phyloP scores from a whole-genome alignment of 2,329 filamentous ascomycete species.

The Catunica adiposa region DNA sequence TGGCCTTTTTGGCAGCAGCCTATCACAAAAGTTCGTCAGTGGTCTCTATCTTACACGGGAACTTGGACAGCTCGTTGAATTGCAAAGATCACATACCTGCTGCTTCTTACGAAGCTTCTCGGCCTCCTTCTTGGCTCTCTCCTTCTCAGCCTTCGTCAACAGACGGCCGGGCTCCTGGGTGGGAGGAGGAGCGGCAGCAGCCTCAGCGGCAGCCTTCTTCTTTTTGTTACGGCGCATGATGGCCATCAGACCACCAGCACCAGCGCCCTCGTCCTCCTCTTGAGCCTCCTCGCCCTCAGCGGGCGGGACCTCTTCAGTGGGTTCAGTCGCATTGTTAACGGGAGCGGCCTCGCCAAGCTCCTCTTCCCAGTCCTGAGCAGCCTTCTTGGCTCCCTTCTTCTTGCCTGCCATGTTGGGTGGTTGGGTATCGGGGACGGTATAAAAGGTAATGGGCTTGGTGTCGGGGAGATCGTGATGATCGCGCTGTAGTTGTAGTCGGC shows the following conservation, averaged over 20 bases:
- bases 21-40: neutral
- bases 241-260: constrained; percentile 56
- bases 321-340: constrained; percentile 15
- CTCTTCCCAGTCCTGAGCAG: constrained; percentile 78
- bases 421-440: neutral
- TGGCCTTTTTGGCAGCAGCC: constrained; percentile 65
- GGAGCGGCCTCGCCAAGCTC: constrained; percentile 70
- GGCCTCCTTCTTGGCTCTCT: constrained; percentile 92
- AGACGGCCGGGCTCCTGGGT: constrained; percentile 54
- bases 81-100: constrained; percentile 42
- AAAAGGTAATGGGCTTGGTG: neutral
- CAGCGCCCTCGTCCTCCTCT: constrained; percentile 34
- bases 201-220: constrained; percentile 74
- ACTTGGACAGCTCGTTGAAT: no score
- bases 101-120: constrained; percentile 99
- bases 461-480: neutral
- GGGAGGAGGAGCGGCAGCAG: constrained; percentile 37
- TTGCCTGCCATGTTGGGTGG: constrained; percentile 61
- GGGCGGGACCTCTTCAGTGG: constrained; percentile 23
- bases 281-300: constrained; percentile 31
- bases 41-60: neutral
- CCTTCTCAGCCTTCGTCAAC: constrained; percentile 96
- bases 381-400: constrained; percentile 78
- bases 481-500: neutral
- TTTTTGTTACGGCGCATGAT: constrained; percentile 66